phyloP scores from a whole-genome alignment of 129 eudicot species.

The Cynara cardunculus region DNA sequence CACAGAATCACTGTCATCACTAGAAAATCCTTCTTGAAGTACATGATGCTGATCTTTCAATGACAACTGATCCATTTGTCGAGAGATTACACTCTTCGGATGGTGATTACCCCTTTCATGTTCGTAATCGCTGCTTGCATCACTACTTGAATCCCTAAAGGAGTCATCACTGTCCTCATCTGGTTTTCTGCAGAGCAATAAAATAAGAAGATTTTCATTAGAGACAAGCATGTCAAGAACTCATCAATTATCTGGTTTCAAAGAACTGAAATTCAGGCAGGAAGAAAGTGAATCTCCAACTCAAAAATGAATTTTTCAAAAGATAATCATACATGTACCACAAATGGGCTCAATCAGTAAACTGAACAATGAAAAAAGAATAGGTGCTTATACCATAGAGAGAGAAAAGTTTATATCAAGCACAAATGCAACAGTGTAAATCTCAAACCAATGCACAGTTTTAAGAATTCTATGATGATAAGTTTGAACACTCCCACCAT shows the following conservation, averaged over 20 bases:
- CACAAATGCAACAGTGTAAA: neutral
- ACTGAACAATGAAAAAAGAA: neutral
- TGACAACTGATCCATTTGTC: conserved; percentile 40
- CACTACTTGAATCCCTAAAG: conserved; percentile 72
- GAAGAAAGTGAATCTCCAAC: neutral
- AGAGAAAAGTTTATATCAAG: neutral
- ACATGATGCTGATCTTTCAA: conserved; percentile 39
- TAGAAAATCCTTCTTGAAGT: conserved; percentile 68
- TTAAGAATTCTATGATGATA: neutral
- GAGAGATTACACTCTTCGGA: conserved; percentile 22
- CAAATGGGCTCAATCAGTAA: neutral
- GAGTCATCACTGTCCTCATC: conserved; percentile 80
- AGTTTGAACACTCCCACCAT: neutral
- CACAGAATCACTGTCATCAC: conserved; percentile 74
- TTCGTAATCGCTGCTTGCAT: conserved; percentile 65
- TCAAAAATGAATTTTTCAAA: neutral
- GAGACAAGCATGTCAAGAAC: neutral
- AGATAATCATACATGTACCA: neutral
- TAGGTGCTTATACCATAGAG: neutral
- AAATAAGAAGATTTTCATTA: neutral
- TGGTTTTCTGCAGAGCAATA: conserved; percentile 35
- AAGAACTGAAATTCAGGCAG: neutral
- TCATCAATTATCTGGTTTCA: neutral
- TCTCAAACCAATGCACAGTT: neutral
- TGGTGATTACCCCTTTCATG: conserved; percentile 44